Base-by-base conservation (phyloP, 225 moss, liverwort and hornwort genomes). In the Bryoerythrophyllum caledonicum region DNA sequence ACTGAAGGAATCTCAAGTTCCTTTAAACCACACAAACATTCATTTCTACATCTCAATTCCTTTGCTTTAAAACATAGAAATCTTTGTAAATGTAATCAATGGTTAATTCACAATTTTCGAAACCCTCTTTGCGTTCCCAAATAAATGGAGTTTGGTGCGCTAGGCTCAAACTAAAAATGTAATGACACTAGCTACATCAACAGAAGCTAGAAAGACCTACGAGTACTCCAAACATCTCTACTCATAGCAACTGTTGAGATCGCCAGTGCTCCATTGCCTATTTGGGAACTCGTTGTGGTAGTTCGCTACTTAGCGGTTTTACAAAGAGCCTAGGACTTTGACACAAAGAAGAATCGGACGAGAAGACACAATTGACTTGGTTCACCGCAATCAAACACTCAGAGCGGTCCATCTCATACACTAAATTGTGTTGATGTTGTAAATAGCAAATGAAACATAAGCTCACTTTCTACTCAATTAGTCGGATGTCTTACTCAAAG, bases 301-400 rank as follows among this genome's bases (percentile, higher is more conserved):
- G 25, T 19, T 23, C 4, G 55, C 56, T 38, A 92, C 92, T 84
- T 96, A 86, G 26, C 86, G 85, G 71, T 94, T 92, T 66, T 96
- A 96, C 38, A 94, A 20, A 25, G 67, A 80, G 4, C 96, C 96
- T 41, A 96, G 84, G 26, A 96, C 20, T 79, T 91, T 83, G 25
- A 88, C 96, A 43, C 92, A 96, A 25, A 96, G 85, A 34, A 94
- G 23, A 74, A 88, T 94, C 11, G 96, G n/a, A n/a, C n/a, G n/a
- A n/a, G n/a, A n/a, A n/a, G n/a, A n/a, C 26, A 88, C 82, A 53
- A 79, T 87, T 12, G 94, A 84, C 81, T 91, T 96, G 82, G 59
- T 57, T 27, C 75, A 76, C 13, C 69, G 67, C 24, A 60, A 62
- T 41, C 40, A 70, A 56, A 46, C 41, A 35, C 34, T 28, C 15